Evolutionary conservation across 2,329 filamentous ascomycete genomes (phyloP).

Genomic region (Rhinocladiella mackenziei): DNA sequence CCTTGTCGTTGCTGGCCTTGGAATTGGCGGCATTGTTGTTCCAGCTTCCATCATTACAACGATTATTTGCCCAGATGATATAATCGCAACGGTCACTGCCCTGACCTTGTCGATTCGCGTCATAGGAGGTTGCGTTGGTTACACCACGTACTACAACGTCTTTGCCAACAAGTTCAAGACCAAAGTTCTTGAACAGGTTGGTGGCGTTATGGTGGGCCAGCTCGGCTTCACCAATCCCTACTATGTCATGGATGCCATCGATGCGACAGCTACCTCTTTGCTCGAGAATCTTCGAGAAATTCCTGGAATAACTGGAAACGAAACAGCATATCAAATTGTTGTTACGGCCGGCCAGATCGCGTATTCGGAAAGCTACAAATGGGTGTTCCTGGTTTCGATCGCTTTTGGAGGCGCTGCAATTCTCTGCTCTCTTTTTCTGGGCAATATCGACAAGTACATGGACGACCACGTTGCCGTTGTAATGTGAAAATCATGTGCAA

Average conservation of each 20-base stretch:
- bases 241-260: constrained; percentile 50
- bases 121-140: constrained; percentile 63
- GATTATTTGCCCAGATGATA: constrained; percentile 64
- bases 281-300: constrained; percentile 48
- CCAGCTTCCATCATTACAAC: constrained; percentile 65
- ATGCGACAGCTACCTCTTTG: constrained; percentile 52
- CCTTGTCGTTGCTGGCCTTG: constrained; percentile 59
- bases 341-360: constrained; percentile 54
- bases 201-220: constrained; percentile 46
- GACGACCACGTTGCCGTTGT: constrained; percentile 56
- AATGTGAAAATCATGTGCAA: no score
- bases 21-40: constrained; percentile 65
- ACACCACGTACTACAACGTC: constrained; percentile 55
- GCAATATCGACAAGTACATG: constrained; percentile 57
- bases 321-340: constrained; percentile 51
- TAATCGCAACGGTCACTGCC: constrained; percentile 66
- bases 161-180: constrained; percentile 46
- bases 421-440: constrained; percentile 56
- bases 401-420: constrained; percentile 57
- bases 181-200: constrained; percentile 48
- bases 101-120: constrained; percentile 67
- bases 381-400: constrained; percentile 60
- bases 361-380: constrained; percentile 57
- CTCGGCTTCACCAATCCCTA: constrained; percentile 49
- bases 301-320: constrained; percentile 49